Evolutionary conservation across 306 rosid species (phyloP).

Genomic region (Rosa rugosa): DNA sequence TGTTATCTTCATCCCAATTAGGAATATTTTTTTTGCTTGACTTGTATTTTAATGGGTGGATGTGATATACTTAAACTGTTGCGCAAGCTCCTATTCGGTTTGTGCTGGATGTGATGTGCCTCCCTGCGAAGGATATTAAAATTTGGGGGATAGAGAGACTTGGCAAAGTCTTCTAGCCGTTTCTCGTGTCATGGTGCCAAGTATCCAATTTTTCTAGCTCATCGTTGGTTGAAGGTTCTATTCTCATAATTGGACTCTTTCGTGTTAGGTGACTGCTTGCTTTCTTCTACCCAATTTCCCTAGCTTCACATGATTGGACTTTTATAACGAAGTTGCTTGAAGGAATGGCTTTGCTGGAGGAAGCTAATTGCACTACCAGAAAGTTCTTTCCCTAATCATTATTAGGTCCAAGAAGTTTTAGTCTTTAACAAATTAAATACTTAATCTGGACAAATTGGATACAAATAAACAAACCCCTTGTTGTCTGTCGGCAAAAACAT

Average conservation of each 20-base stretch:
- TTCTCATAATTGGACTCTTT: constrained; percentile 7
- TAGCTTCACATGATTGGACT: not conserved
- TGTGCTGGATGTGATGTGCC: not conserved
- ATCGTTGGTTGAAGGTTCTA: constrained; percentile 18
- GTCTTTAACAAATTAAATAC: not conserved
- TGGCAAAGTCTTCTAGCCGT: not conserved
- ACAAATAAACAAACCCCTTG: not conserved
- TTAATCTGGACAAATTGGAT: not conserved
- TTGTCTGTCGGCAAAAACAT: not conserved
- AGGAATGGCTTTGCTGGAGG: constrained; percentile 2
- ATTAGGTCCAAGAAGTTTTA: not conserved
- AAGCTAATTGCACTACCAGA: not conserved
- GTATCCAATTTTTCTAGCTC: not conserved
- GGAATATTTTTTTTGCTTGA: too few species aligned
- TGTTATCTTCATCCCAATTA: not conserved
- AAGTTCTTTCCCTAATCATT: not conserved
- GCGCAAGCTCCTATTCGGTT: not conserved
- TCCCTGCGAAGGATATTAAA: constrained; percentile 1
- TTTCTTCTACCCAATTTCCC: not conserved
- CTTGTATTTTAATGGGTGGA: not conserved
- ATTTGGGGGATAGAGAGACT: not conserved
- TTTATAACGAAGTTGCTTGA: constrained; percentile 6
- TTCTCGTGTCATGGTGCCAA: not conserved
- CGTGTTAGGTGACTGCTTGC: not conserved
- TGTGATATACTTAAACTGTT: not conserved